Percentiles rank a stretch among this genome's conserved stretches.
These are phyloP conservation scores for Nicotiana obtusifolia DNA, from an alignment of 257 asterid genomes.

Conservation along the genomic window DNA sequence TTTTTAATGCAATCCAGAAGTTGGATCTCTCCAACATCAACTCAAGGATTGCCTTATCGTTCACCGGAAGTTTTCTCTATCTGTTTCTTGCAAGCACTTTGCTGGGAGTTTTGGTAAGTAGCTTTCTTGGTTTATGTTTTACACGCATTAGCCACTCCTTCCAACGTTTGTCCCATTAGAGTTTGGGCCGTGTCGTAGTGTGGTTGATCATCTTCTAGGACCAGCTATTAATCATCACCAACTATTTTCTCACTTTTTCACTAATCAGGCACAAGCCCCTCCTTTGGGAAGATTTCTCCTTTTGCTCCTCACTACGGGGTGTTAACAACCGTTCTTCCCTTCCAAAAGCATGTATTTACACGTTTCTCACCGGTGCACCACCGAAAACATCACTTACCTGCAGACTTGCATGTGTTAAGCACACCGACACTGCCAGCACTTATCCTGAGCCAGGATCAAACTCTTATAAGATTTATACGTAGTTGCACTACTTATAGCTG, in stretches of 20 bases:
- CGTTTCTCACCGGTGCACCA: too few species aligned
- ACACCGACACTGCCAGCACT: too few species aligned
- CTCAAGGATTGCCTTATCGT: slow-evolving; percentile 26
- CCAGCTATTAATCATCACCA: background rate
- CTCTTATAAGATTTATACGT: too few species aligned
- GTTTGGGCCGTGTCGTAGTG: background rate
- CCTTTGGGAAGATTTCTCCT: too few species aligned
- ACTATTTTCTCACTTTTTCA: too few species aligned
- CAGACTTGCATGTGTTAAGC: too few species aligned
- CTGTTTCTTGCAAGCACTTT: slow-evolving; percentile 63
- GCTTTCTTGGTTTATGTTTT: background rate
- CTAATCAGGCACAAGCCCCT: too few species aligned
- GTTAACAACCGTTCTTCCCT: background rate
- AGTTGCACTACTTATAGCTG: too few species aligned
- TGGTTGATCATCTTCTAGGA: background rate
- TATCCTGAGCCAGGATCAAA: too few species aligned
- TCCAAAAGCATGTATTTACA: background rate
- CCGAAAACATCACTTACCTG: too few species aligned
- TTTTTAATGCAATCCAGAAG: slow-evolving; percentile 71
- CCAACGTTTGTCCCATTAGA: background rate
- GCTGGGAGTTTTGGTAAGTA: slow-evolving; percentile 58
- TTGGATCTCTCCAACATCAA: slow-evolving; percentile 47
- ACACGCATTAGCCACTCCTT: background rate
- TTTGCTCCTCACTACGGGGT: background rate
- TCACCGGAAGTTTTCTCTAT: slow-evolving; percentile 43